Evolutionary conservation across 805 yeast species (phyloP).

Genomic region (Cyberlindnera veronae): DNA sequence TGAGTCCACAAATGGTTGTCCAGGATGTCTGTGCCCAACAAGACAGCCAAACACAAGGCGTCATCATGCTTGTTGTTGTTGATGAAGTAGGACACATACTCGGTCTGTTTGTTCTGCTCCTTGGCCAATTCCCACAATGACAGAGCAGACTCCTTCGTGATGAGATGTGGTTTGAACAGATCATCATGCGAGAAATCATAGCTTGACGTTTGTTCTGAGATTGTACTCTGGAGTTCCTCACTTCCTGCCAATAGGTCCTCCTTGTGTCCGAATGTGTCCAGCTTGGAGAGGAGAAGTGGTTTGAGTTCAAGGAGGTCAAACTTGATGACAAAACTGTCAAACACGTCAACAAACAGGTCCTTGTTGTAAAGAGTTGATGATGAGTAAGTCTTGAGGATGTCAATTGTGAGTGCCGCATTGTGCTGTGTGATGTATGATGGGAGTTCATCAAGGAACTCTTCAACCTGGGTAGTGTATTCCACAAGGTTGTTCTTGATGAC

Average conservation of each 20-base stretch:
- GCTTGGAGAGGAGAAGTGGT: slow-evolving; percentile 28
- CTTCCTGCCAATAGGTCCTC: slow-evolving; percentile 19
- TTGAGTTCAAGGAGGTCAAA: slow-evolving; percentile 20
- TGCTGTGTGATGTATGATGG: slow-evolving; percentile 32
- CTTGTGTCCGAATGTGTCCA: slow-evolving; percentile 32
- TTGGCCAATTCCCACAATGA: slow-evolving; percentile 33
- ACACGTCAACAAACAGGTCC: slow-evolving; percentile 25
- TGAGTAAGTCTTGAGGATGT: slow-evolving; percentile 32
- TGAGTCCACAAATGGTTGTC: slow-evolving; percentile 11
- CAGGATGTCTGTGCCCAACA: slow-evolving; percentile 13
- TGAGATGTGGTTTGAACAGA: slow-evolving; percentile 29
- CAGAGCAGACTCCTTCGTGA: slow-evolving; percentile 33
- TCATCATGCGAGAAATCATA: slow-evolving; percentile 29
- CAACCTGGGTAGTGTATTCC: slow-evolving; percentile 27
- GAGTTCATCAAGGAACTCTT: slow-evolving; percentile 32
- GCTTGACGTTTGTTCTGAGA: slow-evolving; percentile 21
- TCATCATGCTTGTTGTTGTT: slow-evolving; percentile 14
- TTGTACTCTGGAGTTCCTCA: slow-evolving; percentile 19
- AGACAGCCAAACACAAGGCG: slow-evolving; percentile 12
- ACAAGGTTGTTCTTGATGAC: slow-evolving; percentile 25
- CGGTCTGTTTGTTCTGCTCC: slow-evolving; percentile 13
- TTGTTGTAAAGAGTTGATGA: slow-evolving; percentile 24
- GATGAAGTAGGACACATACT: slow-evolving; percentile 24
- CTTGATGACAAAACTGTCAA: slow-evolving; percentile 30
- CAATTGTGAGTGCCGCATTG: slow-evolving; percentile 31